Base-by-base conservation (phyloP, 768 basidiomycete genomes). In the Cyclocybe cylindracea region DNA sequence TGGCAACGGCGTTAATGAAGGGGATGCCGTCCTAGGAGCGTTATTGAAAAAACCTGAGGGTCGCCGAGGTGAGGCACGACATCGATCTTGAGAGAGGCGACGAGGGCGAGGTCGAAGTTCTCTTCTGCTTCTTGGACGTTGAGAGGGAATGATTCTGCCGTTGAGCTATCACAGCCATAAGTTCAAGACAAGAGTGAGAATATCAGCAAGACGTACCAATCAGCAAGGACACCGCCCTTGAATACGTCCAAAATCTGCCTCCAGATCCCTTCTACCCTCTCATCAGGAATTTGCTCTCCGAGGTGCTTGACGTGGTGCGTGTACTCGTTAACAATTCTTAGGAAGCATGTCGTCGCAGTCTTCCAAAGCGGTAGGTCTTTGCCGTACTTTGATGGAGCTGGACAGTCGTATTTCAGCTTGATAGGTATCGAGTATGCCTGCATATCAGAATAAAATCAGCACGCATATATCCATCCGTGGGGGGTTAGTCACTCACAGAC, bases 181-280 rank as follows among this genome's bases (percentile, higher is more conserved):
- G 40, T 43, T 33, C 43, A 16, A 54, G 52, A 54, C 44, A 48
- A 54, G 46, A 44, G 43, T 36, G 19, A 54, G 14, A 48, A 40
- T 38, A 35, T 46, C 48, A 46, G 31, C 34, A 54, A 48, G 46
- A 46, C 85, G 40, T 57, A 93, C 93, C 89, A 91, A 59, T 94
- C 91, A 5, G 91, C 91, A 3, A 91, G 76, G 18, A 95, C 86
- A 1, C 85, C 89, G 11, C 91, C 91, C 18, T 79, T 72, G 69
- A 91, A 92, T 4, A 90, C 87, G 56, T 92, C 89, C 19, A 94
- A 77, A 5, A 91, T 71, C 56, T 91, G 89, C 42, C 84, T 73
- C 94, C 94, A 98, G 34, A 96, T 88, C 3, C 85, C 85, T 61
- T 94, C 90, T 2, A 89, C 70, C 2, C 86, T 78, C 2, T 84